Base-by-base conservation (phyloP, 441 rosid species). In the Gossypium aridum region DNA sequence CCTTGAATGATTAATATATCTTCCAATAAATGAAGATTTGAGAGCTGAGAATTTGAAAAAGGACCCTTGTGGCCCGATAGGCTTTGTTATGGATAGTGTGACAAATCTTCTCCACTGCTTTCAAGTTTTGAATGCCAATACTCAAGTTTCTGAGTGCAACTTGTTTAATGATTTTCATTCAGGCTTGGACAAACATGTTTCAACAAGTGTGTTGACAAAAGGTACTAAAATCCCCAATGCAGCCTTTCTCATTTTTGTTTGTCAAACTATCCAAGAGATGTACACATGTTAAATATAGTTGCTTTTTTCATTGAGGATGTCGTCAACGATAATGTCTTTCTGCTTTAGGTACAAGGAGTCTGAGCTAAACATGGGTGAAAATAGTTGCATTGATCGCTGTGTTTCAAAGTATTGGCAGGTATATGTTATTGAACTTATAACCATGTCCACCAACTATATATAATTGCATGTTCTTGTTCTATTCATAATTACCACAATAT, bases 341-440 rank as follows among this genome's bases (percentile, higher is more conserved):
- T 75, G 39, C 34, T 34, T 45, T 77, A 96, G 99, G 90, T 94
- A 89, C 87, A 93, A 92, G 86, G 99, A 96, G 74, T 63, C 85
- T 34, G 99, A 96, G 85, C 86, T 96, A 67, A 96, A 92, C 84
- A 93, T 92, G 98, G 99, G 99, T 60, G 98, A 96, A 85, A 96
- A 92, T 76, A 96, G 93, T 74, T 96, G 99, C 92, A 92, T 96
- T 43, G 98, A 96, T 76, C 97, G 99, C 65, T 96, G 98, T 79
- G 98, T 90, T 81, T 88, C 98, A 39, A 94, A 93, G 71, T 96
- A 96, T 82, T 91, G 95, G 95, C 94, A 87, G 94, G 99, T 96
- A 16, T 54, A 20, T 54, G 7, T 54, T 17, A 54, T 17, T 17
- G 59, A 54, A 54, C 37, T 31, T 31, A 20, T 22, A 45, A 39